Percentiles rank a stretch among this genome's conserved stretches.
phyloP scores from a whole-genome alignment of 441 rosid genomes.

The Arabidopsis hybrid region DNA sequence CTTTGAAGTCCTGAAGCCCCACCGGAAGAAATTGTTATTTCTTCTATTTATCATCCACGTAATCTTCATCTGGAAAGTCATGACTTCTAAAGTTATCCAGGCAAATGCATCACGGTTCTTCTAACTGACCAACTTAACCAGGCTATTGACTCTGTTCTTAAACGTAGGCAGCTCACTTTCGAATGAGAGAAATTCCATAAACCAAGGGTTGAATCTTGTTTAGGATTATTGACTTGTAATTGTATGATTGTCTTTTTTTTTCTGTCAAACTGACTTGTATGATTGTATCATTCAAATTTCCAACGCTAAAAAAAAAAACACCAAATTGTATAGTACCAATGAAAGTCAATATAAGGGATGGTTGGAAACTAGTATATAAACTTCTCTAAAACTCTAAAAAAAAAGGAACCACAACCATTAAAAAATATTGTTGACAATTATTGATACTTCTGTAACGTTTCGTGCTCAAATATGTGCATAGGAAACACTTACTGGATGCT shows the following conservation, averaged over 20 bases:
- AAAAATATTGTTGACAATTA: not conserved
- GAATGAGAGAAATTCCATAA: not conserved
- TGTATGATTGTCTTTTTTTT: no score
- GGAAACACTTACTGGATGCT: not conserved
- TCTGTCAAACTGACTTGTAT: not conserved
- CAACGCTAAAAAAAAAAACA: not conserved
- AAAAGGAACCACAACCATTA: not conserved
- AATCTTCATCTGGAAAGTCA: no score
- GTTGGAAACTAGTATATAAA: slow-evolving; percentile 3
- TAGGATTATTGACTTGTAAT: not conserved
- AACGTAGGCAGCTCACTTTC: not conserved
- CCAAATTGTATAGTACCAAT: not conserved
- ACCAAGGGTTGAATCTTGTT: not conserved
- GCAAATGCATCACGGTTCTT: no score
- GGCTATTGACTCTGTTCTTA: not conserved
- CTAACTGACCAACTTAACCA: not conserved
- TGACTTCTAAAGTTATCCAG: no score
- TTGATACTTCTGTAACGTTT: not conserved
- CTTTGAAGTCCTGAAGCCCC: no score
- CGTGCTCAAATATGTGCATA: slow-evolving; percentile 12
- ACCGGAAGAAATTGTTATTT: no score
- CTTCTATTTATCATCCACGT: no score
- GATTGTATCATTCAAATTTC: not conserved
- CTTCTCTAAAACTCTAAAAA: not conserved
- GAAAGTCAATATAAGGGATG: not conserved